Evolutionary conservation across 2,329 filamentous ascomycete genomes (phyloP).

Genomic region (Cercospora sp.): DNA sequence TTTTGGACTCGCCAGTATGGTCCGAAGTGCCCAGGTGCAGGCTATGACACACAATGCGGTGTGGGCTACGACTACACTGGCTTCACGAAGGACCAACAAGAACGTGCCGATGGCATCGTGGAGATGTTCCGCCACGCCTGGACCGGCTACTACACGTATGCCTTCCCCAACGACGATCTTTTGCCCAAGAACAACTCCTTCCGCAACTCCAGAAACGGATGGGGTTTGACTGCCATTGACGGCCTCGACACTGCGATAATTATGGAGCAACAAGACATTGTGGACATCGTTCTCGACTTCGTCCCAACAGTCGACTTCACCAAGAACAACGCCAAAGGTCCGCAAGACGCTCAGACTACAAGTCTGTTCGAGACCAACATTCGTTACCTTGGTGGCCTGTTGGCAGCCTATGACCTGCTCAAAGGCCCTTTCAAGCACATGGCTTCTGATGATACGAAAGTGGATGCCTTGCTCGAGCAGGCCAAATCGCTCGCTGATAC

Average conservation of each 20-base stretch:
- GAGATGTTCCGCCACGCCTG: constrained; percentile 69
- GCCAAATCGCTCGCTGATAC: constrained; percentile 68
- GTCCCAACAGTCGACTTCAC: constrained; percentile 72
- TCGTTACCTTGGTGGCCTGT: constrained; percentile 76
- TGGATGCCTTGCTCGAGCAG: constrained; percentile 66
- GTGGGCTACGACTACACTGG: constrained; percentile 21
- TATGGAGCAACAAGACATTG: constrained; percentile 68
- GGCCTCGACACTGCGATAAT: constrained; percentile 76
- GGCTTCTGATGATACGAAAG: constrained; percentile 40
- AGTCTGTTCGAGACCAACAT: constrained; percentile 91
- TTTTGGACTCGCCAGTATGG: not conserved
- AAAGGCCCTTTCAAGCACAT: constrained; percentile 58
- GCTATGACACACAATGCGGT: constrained; percentile 21
- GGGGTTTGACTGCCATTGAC: constrained; percentile 82
- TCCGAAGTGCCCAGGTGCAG: not conserved
- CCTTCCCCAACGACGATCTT: constrained; percentile 60
- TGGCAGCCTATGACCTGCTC: constrained; percentile 75
- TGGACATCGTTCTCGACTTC: constrained; percentile 69
- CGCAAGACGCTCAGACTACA: constrained; percentile 9
- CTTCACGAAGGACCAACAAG: constrained; percentile 22
- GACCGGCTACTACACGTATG: constrained; percentile 53
- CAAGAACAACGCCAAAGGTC: constrained; percentile 43
- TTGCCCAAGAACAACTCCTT: constrained; percentile 65
- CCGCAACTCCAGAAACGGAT: constrained; percentile 73
- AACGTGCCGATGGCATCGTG: constrained; percentile 61